Conservation (phyloP, 805 yeast genomes). For the Metschnikowia baotianmanensis region DNA sequence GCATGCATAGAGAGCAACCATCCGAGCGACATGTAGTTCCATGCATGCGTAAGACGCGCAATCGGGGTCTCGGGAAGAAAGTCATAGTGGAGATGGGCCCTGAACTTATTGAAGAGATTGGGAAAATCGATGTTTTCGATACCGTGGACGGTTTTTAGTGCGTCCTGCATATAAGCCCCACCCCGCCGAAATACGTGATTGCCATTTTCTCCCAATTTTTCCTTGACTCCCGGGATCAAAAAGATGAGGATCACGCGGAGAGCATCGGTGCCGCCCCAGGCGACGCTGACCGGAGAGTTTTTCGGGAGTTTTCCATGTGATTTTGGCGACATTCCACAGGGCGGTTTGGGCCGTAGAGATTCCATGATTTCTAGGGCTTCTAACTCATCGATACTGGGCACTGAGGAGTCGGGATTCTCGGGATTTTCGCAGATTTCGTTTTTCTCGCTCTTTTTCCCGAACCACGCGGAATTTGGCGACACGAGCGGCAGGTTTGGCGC, state of each 20-base stretch:
- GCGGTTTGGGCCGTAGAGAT: slow-evolving; percentile 48
- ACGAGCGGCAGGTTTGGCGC: neutral
- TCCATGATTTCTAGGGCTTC: slow-evolving; percentile 28
- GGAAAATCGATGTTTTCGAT: slow-evolving; percentile 40
- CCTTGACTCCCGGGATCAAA: slow-evolving; percentile 38
- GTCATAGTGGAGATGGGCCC: slow-evolving; percentile 37
- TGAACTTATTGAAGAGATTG: slow-evolving; percentile 19
- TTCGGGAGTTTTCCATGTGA: slow-evolving; percentile 54
- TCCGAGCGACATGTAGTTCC: slow-evolving; percentile 65
- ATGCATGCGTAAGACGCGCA: slow-evolving; percentile 49
- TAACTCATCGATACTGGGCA: slow-evolving; percentile 2
- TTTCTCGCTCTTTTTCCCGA: too few relatives aligned
- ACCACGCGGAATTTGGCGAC: neutral
- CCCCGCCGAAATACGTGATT: too few relatives aligned
- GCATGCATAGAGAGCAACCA: slow-evolving; percentile 74
- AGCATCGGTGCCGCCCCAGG: slow-evolving; percentile 60
- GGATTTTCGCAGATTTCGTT: too few relatives aligned
- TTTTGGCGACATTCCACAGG: slow-evolving; percentile 58
- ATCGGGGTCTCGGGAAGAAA: slow-evolving; percentile 44
- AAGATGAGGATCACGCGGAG: slow-evolving; percentile 39
- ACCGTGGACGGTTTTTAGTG: slow-evolving; percentile 31
- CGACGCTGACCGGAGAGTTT: slow-evolving; percentile 46
- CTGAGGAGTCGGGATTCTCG: too few relatives aligned
- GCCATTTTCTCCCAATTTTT: slow-evolving; percentile 27
- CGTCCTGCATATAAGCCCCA: slow-evolving; percentile 3